These are phyloP conservation scores for Lichtheimia corymbifera DNA, from an alignment of 371 early-diverging fungal species.

Conservation along the genomic window DNA sequence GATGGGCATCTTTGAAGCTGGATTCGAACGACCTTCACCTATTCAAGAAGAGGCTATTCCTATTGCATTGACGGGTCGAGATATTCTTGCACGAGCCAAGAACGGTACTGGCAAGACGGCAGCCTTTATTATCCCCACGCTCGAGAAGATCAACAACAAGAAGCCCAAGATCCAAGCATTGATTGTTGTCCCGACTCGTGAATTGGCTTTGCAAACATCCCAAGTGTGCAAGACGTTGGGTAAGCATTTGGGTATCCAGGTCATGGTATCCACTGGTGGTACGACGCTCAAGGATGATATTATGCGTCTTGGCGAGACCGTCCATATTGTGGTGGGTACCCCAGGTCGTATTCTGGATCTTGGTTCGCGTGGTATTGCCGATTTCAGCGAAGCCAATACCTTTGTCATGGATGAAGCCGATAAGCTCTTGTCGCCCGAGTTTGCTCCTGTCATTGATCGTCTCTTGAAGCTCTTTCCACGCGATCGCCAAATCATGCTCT, in stretches of 20 bases:
- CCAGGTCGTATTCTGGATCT: conserved; percentile 98
- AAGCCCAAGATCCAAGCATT: conserved; percentile 82
- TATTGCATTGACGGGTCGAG: conserved; percentile 93
- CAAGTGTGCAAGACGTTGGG: conserved; percentile 94
- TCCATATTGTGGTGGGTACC: conserved; percentile 96
- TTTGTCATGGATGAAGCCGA: conserved; percentile 99
- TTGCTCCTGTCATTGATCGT: conserved; percentile 95
- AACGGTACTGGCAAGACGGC: conserved; percentile 99
- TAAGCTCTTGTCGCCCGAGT: conserved; percentile 95
- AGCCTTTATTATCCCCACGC: conserved; percentile 93
- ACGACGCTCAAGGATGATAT: conserved; percentile 98
- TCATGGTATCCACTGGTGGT: conserved; percentile 98
- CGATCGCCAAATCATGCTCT: conserved; percentile 94
- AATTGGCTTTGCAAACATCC: conserved; percentile 95
- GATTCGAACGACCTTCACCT: conserved; percentile 97
- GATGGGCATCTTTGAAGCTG: conserved; percentile 98
- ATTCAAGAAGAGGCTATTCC: conserved; percentile 99
- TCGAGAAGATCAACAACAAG: conserved; percentile 90
- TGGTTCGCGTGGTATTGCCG: conserved; percentile 85
- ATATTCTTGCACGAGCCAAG: conserved; percentile 96
- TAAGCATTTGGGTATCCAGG: conserved; percentile 89
- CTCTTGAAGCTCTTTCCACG: conserved; percentile 82
- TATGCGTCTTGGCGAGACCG: conserved; percentile 86
- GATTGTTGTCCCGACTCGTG: conserved; percentile 96
- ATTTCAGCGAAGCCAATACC: conserved; percentile 82